phyloP scores from a whole-genome alignment of 228 moss, liverwort and hornwort species.

The Sphagnum fallax region DNA sequence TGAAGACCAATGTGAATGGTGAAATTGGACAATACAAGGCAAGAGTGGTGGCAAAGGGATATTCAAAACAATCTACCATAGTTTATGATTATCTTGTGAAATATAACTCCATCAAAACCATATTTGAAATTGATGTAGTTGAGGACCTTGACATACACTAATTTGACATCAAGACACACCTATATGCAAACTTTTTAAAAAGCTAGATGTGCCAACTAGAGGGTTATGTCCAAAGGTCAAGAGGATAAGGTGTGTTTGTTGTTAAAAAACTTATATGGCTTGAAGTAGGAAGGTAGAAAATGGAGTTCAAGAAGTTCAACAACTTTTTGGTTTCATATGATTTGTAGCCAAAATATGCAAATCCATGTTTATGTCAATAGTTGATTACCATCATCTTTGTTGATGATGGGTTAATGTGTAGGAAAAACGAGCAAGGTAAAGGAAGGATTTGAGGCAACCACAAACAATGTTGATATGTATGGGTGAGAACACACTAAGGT shows the following conservation, averaged over 20 bases:
- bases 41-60: slow-evolving; percentile 2
- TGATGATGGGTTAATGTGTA: not conserved
- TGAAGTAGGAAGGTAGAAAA: not conserved
- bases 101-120: no score
- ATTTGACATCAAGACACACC: not conserved
- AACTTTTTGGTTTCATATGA: not conserved
- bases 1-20: not conserved
- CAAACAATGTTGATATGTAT: not conserved
- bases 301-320: not conserved
- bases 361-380: not conserved
- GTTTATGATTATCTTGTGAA: not conserved
- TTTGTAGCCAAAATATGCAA: not conserved
- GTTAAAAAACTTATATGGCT: slow-evolving; percentile 2
- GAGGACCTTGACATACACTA: not conserved
- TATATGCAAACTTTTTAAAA: not conserved
- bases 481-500: not conserved
- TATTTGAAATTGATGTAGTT: not conserved
- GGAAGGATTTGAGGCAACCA: not conserved
- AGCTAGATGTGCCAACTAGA: not conserved
- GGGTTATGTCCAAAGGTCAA: not conserved
- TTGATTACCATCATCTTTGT: not conserved
- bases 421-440: not conserved
- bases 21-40: not conserved
- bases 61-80: not conserved
- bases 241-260: slow-evolving; percentile 2